Percentiles rank a stretch among this genome's conserved stretches.
Evolutionary conservation across 202 grass and related monocot species (phyloP).

Genomic region (Schoenoplectus triqueter): DNA sequence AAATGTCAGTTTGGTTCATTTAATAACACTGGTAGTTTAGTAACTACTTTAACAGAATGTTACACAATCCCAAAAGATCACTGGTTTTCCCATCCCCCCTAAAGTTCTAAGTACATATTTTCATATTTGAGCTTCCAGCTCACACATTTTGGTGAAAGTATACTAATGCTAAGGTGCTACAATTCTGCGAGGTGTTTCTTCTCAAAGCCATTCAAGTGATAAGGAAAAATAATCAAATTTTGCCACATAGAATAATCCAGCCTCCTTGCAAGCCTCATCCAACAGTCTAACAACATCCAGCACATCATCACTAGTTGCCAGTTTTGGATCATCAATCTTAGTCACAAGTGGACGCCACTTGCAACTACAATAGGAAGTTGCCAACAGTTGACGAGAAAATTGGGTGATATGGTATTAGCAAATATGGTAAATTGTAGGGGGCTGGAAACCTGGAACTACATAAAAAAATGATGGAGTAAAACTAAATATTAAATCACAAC

Average conservation of each 20-base stretch:
- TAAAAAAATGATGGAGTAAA: background rate
- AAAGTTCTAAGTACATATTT: background rate
- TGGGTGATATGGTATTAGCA: background rate
- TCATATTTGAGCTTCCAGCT: no score
- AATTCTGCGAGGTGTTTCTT: background rate
- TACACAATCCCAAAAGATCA: background rate
- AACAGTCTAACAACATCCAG: conserved; percentile 59
- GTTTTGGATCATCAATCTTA: conserved; percentile 75
- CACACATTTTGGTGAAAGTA: background rate
- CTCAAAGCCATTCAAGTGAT: background rate
- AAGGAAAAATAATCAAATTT: conserved; percentile 18
- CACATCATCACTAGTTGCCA: conserved; percentile 50
- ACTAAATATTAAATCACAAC: background rate
- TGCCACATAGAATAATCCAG: conserved; percentile 99
- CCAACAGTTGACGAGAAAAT: background rate
- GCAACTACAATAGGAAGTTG: background rate
- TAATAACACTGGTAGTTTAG: background rate
- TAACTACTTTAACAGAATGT: background rate
- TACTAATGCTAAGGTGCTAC: background rate
- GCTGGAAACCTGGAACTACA: background rate
- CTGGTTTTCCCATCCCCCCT: background rate
- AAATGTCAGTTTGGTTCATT: background rate
- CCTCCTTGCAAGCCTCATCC: conserved; percentile 70
- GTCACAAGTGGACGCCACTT: conserved; percentile 46
- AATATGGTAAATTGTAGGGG: background rate